Base-by-base conservation (phyloP, 2,329 filamentous ascomycete species). In the Trichoderma asperellum region DNA sequence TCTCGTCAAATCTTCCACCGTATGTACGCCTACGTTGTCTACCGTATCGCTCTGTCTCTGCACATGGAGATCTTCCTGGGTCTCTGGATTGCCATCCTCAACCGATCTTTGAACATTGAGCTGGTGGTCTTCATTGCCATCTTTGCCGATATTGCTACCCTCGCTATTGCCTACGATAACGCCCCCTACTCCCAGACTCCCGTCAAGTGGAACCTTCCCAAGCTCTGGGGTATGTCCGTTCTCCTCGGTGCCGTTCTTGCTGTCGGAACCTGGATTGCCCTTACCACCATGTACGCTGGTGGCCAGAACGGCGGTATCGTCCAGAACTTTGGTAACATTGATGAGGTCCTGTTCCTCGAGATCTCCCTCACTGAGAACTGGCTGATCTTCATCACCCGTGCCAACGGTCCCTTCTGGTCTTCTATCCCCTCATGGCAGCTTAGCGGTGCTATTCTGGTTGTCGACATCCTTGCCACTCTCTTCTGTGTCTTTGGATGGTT, bases 1-100 rank as follows among this genome's bases (percentile, higher is more conserved):
- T 95, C 93, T 37, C 92, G 94, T 77, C 93, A 96, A 81, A 97
- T 97, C 81, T 97, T 97, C 86, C 93, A 97, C 84, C 92, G 94
- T 77, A 97, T 97, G 93, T 96, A 97, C 83, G 92, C 93, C 70
- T 97, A 97, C 84, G 92, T 97, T 74, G 92, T 97, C 77, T 97
- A 97, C 85, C 92, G 94, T 87, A 97, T 97, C 77, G 93, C 94
- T 60, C 84, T 97, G 77, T 97, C 93, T 18, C 89, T 97, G 73
- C 94, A 97, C 80, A 87, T 97, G 78, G 93, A 96, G 83, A 92
- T 96, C 79, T 97, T 94, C 87, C 87, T 97, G 62, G 93, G 93
- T 79, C 88, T 96, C 70, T 96, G 93, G 93, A 96, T 97, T 75
- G 92, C 91, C 75, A 94, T 95, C 75, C 85, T 95, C 75, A 96